Base-by-base conservation (phyloP, 1,284 basidiomycete species). In the Austroboletus novae-zelandiae region DNA sequence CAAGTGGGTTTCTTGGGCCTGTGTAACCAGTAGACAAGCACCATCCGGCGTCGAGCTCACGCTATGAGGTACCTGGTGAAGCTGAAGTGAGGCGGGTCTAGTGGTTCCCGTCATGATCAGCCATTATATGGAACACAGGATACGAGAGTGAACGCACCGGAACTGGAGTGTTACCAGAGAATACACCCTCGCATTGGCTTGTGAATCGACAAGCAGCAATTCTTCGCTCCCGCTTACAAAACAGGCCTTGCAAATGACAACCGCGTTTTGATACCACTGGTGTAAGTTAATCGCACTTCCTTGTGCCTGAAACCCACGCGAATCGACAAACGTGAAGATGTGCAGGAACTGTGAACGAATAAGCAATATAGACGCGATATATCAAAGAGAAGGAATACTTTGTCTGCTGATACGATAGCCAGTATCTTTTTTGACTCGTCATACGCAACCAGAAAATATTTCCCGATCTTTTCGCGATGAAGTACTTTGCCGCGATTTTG, bases 91-190 rank as follows among this genome's bases (percentile, higher is more conserved):
- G 7, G 61, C 57, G 18, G 61, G 64, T 15, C 61, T 62, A 17
- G 9, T 30, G 1, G 11, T 32, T 9, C 7, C n/a, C 32, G 11
- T 5, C 29, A 18, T 60, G 29, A 62, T 40, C 1, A 4, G 47
- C 6, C 36, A 25, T 14, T 6, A 0, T 30, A 3, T 4, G 2
- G 8, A 15, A 32, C 5, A 30, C 15, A 37, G 8, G 10, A 45
- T 48, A 32, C 2, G 15, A 40, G 2, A 20, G 6, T 1, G 34
- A 6, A 41, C 54, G 3, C 65, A 81, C 80, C 80, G 64, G 51
- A 79, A 80, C 47, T 78, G 75, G 47, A 76, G 70, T 0, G 76
- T 76, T 1, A 76, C 61, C 25, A 80, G 55, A 5, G 80, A 82
- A 54, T 75, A 83, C 2, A 81, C 70, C 3, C 80, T 64, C 4